Conservation (phyloP, 2,329 filamentous ascomycete species). For the Dissoconium aciculare region DNA sequence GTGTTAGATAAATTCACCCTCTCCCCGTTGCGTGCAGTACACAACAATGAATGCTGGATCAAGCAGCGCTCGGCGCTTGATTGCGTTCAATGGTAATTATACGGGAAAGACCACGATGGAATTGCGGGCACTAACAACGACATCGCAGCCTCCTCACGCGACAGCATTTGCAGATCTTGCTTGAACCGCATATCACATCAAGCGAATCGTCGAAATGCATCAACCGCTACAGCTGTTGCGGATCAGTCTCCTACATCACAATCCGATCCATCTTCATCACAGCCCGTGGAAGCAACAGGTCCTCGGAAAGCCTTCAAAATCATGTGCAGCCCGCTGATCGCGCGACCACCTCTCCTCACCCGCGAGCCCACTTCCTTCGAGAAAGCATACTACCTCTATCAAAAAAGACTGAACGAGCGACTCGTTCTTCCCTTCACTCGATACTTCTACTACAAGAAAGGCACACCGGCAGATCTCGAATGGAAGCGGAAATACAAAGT, state of each 20-base stretch:
- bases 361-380: slow-evolving; percentile 76
- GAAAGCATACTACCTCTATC: slow-evolving; percentile 88
- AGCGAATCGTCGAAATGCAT: slow-evolving; percentile 21
- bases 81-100: slow-evolving; percentile 25
- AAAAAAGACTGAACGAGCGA: slow-evolving; percentile 90
- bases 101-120: too few species aligned
- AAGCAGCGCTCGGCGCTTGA: slow-evolving; percentile 31
- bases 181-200: slow-evolving; percentile 25
- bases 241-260: slow-evolving; percentile 13
- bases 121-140: too few species aligned
- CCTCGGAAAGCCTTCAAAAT: slow-evolving; percentile 30
- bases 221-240: slow-evolving; percentile 24
- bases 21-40: too few species aligned
- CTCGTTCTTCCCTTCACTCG: slow-evolving; percentile 73
- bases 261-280: slow-evolving; percentile 21
- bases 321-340: slow-evolving; percentile 61
- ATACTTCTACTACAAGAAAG: slow-evolving; percentile 89
- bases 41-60: slow-evolving; percentile 33
- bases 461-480: slow-evolving; percentile 69
- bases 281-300: slow-evolving; percentile 34
- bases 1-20: too few species aligned
- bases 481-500: slow-evolving; percentile 77
- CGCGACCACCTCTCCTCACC: slow-evolving; percentile 75
- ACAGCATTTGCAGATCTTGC: slow-evolving; percentile 34
- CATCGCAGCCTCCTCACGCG: slow-evolving; percentile 23